Evolutionary conservation across 1,284 basidiomycete genomes (phyloP), one percentile per base, ranked within the genome.

Genomic region (Puccinia triticina): DNA sequence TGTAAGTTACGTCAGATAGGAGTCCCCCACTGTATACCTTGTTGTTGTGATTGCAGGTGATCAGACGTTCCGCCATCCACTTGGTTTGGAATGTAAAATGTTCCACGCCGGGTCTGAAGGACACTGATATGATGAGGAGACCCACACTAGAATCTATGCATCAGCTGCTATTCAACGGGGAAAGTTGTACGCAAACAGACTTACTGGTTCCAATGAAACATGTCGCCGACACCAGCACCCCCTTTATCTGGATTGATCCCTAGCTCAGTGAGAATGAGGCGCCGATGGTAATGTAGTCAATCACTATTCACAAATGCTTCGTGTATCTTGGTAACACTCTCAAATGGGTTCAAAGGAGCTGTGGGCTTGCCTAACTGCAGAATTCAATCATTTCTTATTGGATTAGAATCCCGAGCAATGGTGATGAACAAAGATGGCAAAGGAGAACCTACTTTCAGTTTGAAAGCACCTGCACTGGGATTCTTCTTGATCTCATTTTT

Each of bases 191-290:
- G 57, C 23, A n/a, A n/a, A 59, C 8, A n/a, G 57, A 59, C n/a
- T 59, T 59, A 59, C 57, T 59, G n/a, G 57, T 59, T 59, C 57
- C 57, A 59, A 10, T 59, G 57, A n/a, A 29, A 59, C 57, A 59
- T 59, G 29, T 59, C 50, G 50, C 50, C 50, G 11, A 53, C 7
- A 4, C 50, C 50, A 11, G 50, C 12, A 26, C 57, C 57, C 16
- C 16, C n/a, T 26, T 59, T 32, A 26, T 14, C 57, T 8, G 57
- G 57, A 29, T n/a, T 11, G 23, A 53, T 53, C 16, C 50, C 50
- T 26, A 32, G n/a, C n/a, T 59, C n/a, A 10, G n/a, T n/a, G 26
- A 59, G 57, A 2, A 59, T 59, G 16, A 11, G 8, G 2, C 26
- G 18, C 2, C 26, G 26, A n/a, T 59, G n/a, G 8, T 59, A 59